These are phyloP conservation scores for Erysiphe pulchra DNA, from an alignment of 2,329 filamentous ascomycete genomes.

Conservation along the genomic window DNA sequence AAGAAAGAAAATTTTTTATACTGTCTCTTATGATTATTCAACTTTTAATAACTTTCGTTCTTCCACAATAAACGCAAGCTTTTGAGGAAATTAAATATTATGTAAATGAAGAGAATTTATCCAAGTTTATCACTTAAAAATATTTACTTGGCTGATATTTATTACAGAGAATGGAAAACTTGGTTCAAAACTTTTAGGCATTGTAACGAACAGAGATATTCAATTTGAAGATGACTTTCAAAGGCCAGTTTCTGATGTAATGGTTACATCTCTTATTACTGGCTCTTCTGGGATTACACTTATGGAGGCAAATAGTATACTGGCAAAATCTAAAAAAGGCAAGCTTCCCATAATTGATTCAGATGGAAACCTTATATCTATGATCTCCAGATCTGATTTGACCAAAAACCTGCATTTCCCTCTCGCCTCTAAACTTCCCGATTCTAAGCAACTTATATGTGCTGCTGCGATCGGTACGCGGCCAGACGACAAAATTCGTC, in stretches of 20 bases:
- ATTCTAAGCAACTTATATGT: slow-evolving; percentile 93
- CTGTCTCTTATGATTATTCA: slow-evolving; percentile 47
- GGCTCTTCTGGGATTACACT: slow-evolving; percentile 63
- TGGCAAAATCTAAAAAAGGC: slow-evolving; percentile 92
- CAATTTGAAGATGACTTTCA: slow-evolving; percentile 67
- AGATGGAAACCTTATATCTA: slow-evolving; percentile 63
- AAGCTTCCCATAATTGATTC: slow-evolving; percentile 83
- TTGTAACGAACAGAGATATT: slow-evolving; percentile 92
- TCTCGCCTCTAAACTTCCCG: slow-evolving; percentile 79
- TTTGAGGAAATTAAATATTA: slow-evolving; percentile 44
- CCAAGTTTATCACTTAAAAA: neutral
- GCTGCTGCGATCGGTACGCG: slow-evolving; percentile 89
- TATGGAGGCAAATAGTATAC: slow-evolving; percentile 71
- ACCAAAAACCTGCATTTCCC: slow-evolving; percentile 98
- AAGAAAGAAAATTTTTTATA: slow-evolving; percentile 3
- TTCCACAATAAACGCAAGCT: slow-evolving; percentile 81
- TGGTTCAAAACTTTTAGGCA: slow-evolving; percentile 86
- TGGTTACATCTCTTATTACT: slow-evolving; percentile 87
- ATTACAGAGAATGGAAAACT: slow-evolving; percentile 63
- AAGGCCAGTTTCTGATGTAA: slow-evolving; percentile 61
- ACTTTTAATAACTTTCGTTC: slow-evolving; percentile 99
- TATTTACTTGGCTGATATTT: slow-evolving; percentile 15
- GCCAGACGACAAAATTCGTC: slow-evolving; percentile 68
- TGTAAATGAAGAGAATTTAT: slow-evolving; percentile 11
- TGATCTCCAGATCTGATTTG: slow-evolving; percentile 82